These are phyloP conservation scores for Erythrobasidium hasegawianum DNA, from an alignment of 1,284 basidiomycete species.

Conservation along the genomic window DNA sequence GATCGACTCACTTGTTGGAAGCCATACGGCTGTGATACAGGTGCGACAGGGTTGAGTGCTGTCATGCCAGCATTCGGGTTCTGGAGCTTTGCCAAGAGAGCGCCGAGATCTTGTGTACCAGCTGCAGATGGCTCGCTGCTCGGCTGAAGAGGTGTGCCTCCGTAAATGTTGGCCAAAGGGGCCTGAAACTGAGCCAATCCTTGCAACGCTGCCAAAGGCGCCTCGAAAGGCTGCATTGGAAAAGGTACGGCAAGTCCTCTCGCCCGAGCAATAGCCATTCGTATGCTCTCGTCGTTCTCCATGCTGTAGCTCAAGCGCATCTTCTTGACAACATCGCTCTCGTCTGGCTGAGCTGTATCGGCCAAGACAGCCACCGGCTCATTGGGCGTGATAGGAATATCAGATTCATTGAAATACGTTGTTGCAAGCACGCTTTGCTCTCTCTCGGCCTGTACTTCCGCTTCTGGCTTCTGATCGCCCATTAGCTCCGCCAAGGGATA, in stretches of 20 bases:
- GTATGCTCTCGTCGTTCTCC: slow-evolving; percentile 9
- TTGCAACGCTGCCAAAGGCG: too few relatives aligned
- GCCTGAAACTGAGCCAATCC: too few relatives aligned
- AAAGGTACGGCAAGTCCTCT: background rate
- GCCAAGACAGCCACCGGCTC: slow-evolving; percentile 9
- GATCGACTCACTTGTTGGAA: background rate
- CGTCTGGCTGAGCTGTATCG: slow-evolving; percentile 6
- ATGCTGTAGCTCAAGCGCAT: slow-evolving; percentile 23
- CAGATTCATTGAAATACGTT: slow-evolving; percentile 18
- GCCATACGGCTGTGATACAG: background rate
- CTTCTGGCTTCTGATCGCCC: slow-evolving; percentile 11
- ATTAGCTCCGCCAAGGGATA: slow-evolving; percentile 27
- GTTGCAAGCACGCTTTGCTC: slow-evolving; percentile 19
- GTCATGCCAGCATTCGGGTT: background rate
- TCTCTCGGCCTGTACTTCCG: slow-evolving; percentile 16
- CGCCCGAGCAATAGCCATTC: slow-evolving; percentile 15
- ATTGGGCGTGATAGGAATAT: slow-evolving; percentile 16
- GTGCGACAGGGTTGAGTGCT: background rate
- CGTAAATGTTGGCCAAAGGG: background rate
- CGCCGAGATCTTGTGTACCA: background rate
- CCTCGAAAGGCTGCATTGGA: background rate
- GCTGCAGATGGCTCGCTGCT: background rate
- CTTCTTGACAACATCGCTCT: slow-evolving; percentile 4
- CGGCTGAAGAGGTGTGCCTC: background rate
- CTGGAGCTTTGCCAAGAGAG: background rate